phyloP scores from a whole-genome alignment of 169 alveolate genomes.

The Cryptosporidium baileyi region DNA sequence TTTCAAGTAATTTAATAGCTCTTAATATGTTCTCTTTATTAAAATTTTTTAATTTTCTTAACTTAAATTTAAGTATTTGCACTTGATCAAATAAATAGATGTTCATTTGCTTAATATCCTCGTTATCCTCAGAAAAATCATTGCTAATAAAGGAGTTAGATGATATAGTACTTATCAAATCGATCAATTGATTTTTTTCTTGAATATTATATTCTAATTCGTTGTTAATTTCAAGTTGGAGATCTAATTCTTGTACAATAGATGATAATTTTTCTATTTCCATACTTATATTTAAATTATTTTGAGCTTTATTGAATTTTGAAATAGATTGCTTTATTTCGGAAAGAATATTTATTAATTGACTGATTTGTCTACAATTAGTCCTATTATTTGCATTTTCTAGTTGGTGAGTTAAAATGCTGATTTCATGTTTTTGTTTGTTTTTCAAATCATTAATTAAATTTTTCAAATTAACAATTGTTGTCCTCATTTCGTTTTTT shows the following conservation, averaged over 20 bases:
- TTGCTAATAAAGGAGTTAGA: neutral
- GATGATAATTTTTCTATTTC: neutral
- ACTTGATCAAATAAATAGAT: slow-evolving; percentile 26
- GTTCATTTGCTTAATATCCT: slow-evolving; percentile 12
- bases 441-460: neutral
- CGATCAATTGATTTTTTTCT: neutral
- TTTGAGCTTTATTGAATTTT: neutral
- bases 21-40: neutral
- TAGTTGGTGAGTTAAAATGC: neutral
- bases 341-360: neutral
- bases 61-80: slow-evolving; percentile 33
- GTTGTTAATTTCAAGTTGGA: neutral
- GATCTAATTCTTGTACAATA: neutral
- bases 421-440: neutral
- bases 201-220: neutral
- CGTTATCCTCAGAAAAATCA: neutral
- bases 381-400: neutral
- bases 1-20: slow-evolving; percentile 2
- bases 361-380: neutral
- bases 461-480: neutral
- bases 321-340: neutral
- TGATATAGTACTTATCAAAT: neutral
- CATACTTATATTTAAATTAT: neutral
- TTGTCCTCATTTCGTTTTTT: slow-evolving; percentile 47
- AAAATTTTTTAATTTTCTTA: neutral